A percentile compares a stretch with the other conserved stretches of the same genome.
Conservation (phyloP, 768 basidiomycete genomes). For the Agrocybe praecox region DNA sequence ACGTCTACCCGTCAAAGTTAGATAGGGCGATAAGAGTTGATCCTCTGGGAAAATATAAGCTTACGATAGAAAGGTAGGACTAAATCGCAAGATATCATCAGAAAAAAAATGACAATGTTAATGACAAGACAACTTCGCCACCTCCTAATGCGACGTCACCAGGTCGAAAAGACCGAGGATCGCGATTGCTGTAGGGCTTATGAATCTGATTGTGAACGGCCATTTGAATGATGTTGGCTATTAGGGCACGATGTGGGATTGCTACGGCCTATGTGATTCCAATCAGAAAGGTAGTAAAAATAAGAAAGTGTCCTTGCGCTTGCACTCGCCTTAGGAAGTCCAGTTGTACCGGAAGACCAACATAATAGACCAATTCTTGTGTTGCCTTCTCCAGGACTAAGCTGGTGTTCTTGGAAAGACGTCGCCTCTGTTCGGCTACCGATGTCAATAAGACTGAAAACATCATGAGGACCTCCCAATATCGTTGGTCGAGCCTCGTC, state of each 20-base stretch:
- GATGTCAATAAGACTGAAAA: constrained; percentile 16
- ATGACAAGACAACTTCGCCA: constrained; percentile 13
- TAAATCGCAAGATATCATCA: constrained; percentile 16
- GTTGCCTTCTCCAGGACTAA: constrained; percentile 56
- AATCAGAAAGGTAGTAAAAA: too few relatives aligned
- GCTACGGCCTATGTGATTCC: constrained; percentile 42
- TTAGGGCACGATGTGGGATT: constrained; percentile 55
- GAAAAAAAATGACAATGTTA: not conserved
- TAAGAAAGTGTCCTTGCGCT: too few relatives aligned
- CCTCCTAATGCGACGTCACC: constrained; percentile 51
- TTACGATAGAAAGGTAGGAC: constrained; percentile 46
- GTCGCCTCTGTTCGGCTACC: constrained; percentile 21
- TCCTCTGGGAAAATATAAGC: constrained; percentile 21
- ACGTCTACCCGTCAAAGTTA: constrained; percentile 21
- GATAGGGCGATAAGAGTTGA: not conserved
- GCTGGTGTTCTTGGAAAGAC: constrained; percentile 42
- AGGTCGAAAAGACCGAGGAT: constrained; percentile 37
- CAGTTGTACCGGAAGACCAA: constrained; percentile 74
- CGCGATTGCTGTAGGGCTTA: constrained; percentile 24
- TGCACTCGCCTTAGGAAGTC: constrained; percentile 58
- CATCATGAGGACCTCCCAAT: constrained; percentile 3
- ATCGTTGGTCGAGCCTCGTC: constrained; percentile 18
- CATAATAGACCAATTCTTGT: constrained; percentile 61
- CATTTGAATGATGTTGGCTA: constrained; percentile 57
- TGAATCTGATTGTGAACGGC: constrained; percentile 40